Conservation (phyloP, 306 rosid genomes). For the Vigna nakashimae region DNA sequence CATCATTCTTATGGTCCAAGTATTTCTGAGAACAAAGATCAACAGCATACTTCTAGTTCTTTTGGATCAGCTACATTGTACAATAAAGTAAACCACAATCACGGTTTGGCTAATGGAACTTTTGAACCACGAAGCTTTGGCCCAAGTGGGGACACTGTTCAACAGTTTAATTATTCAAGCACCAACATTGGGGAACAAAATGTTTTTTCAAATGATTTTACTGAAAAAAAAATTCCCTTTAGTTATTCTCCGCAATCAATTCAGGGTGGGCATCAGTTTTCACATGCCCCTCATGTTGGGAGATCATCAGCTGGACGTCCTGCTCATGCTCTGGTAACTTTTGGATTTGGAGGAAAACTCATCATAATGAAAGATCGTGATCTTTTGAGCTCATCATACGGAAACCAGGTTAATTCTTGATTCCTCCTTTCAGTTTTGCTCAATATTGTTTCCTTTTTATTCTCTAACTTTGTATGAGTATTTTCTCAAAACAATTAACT, state of each 20-base stretch:
- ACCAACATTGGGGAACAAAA: conserved; percentile 52
- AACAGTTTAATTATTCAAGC: conserved; percentile 62
- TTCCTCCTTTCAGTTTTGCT: conserved; percentile 41
- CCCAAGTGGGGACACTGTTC: conserved; percentile 52
- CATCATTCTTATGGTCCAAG: conserved; percentile 57
- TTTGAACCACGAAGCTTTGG: conserved; percentile 54
- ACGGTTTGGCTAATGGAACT: conserved; percentile 57
- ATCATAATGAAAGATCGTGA: conserved; percentile 74
- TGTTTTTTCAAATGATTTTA: conserved; percentile 55
- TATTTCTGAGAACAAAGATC: conserved; percentile 50
- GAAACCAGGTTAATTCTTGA: conserved; percentile 71
- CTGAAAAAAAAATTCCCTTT: conserved; percentile 58
- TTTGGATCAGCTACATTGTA: conserved; percentile 60
- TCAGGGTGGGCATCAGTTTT: conserved; percentile 59
- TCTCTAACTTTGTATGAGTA: conserved; percentile 36
- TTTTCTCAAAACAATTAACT: conserved; percentile 47
- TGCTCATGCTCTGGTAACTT: conserved; percentile 83
- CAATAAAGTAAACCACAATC: conserved; percentile 59
- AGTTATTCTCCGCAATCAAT: conserved; percentile 60
- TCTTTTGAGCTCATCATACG: conserved; percentile 58
- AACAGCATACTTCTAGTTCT: conserved; percentile 58
- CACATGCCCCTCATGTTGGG: conserved; percentile 65
- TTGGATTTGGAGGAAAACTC: conserved; percentile 98
- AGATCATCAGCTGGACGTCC: conserved; percentile 93
- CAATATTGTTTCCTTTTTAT: neutral